A percentile compares a stretch with the other conserved stretches of the same genome.
Evolutionary conservation across 1,284 basidiomycete species (phyloP).

Genomic region (Tilletia caries): DNA sequence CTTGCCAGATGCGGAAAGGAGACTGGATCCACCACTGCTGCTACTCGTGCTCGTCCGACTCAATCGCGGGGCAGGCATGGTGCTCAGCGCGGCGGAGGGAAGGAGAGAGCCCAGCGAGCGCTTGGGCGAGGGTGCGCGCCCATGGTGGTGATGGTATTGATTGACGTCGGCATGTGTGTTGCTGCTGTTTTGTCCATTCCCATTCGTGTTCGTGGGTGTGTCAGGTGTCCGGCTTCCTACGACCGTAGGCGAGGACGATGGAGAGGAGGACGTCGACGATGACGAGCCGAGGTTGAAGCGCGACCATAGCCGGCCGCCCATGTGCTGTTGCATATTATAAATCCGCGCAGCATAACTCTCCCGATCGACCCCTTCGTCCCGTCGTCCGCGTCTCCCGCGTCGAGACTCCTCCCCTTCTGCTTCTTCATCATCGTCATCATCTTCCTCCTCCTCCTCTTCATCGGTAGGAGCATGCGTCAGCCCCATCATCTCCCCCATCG

Average conservation of each 20-base stretch:
- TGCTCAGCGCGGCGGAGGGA: not conserved
- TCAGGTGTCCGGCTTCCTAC: too few species aligned
- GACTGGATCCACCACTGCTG: not conserved
- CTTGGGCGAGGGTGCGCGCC: conserved; percentile 8
- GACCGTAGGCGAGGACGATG: too few species aligned
- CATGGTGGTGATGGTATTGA: too few species aligned
- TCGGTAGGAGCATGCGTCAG: not conserved
- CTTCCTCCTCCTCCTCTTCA: not conserved
- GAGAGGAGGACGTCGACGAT: not conserved
- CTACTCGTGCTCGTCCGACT: not conserved
- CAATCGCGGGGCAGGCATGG: not conserved
- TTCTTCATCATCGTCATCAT: not conserved
- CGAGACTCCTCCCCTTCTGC: not conserved
- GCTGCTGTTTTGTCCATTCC: too few species aligned
- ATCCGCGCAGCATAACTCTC: conserved; percentile 11
- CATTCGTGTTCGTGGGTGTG: too few species aligned
- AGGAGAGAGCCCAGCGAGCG: conserved; percentile 5
- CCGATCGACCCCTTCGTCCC: not conserved
- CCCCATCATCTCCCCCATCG: not conserved
- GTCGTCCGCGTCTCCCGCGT: not conserved
- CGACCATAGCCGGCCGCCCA: conserved; percentile 9
- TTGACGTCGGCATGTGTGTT: too few species aligned
- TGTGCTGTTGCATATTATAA: conserved; percentile 6
- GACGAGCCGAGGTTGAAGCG: not conserved
- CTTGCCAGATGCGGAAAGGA: not conserved